These are phyloP conservation scores for Debaryomycetaceae sp. DNA, from an alignment of 1,139 yeast species.

Conservation along the genomic window DNA sequence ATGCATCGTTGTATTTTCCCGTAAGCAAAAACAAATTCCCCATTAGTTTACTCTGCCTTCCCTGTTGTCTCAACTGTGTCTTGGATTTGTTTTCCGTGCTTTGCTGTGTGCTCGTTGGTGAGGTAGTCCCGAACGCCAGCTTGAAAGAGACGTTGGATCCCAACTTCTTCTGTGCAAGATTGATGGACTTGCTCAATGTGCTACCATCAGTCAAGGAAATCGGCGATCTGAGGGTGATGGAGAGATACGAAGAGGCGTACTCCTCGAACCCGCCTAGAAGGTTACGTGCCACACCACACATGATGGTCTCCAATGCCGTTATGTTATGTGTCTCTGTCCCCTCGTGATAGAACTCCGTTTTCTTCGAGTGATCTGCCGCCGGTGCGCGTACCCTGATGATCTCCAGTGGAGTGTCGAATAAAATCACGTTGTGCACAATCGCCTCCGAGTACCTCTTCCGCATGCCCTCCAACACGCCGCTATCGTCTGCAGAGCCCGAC, in stretches of 20 bases:
- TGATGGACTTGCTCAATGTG: constrained; percentile 49
- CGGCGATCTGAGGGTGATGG: constrained; percentile 71
- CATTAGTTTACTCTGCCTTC: constrained; percentile 70
- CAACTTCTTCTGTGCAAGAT: constrained; percentile 44
- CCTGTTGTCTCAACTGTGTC: constrained; percentile 40
- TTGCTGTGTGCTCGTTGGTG: constrained; percentile 1
- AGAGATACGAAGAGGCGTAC: constrained; percentile 67
- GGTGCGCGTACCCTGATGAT: constrained; percentile 12
- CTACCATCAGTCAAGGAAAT: constrained; percentile 57
- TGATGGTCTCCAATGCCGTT: constrained; percentile 58
- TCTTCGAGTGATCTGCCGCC: constrained; percentile 17
- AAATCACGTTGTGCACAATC: constrained; percentile 59
- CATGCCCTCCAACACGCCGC: constrained; percentile 10
- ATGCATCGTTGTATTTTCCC: constrained; percentile 72
- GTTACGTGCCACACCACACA: constrained; percentile 69
- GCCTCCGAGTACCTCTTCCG: constrained; percentile 49
- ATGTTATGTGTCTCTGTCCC: constrained; percentile 17
- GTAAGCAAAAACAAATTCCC: constrained; percentile 78
- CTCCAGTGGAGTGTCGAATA: constrained; percentile 51
- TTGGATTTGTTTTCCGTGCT: constrained; percentile 24
- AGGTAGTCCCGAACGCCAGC: constrained; percentile 21
- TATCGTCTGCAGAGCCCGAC: constrained; percentile 3
- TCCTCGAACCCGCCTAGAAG: constrained; percentile 63
- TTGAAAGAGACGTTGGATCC: constrained; percentile 37
- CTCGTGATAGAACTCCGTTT: constrained; percentile 23